Conservation (phyloP, 495 filamentous ascomycete species). For the Xylaria nigripes region DNA sequence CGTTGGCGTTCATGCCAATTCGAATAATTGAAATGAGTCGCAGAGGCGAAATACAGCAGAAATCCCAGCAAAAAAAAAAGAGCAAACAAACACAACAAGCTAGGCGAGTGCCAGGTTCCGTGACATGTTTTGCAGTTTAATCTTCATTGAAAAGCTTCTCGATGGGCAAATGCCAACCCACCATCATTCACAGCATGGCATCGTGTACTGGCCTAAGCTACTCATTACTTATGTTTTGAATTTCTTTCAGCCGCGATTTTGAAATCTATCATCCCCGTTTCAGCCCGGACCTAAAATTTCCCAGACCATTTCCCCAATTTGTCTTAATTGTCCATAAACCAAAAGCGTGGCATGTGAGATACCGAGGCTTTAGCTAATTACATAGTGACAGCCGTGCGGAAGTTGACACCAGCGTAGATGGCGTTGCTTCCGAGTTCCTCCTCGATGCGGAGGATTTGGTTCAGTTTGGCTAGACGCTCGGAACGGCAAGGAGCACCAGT, state of each 20-base stretch:
- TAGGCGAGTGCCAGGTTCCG: too few species aligned
- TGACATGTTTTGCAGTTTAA: too few species aligned
- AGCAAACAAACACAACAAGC: too few species aligned
- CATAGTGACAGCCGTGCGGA: constrained; percentile 81
- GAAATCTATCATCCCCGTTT: constrained; percentile 23
- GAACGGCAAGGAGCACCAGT: constrained; percentile 93
- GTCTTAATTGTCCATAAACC: constrained; percentile 22
- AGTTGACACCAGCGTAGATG: constrained; percentile 82
- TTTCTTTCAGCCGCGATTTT: constrained; percentile 16
- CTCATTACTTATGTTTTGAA: constrained; percentile 7
- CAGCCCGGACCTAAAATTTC: constrained; percentile 20
- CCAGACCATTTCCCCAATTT: constrained; percentile 23
- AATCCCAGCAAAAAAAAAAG: too few species aligned
- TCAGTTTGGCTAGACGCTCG: constrained; percentile 98
- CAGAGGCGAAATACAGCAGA: too few species aligned
- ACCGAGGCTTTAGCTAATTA: constrained; percentile 40
- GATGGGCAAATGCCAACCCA: not conserved
- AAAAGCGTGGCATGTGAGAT: constrained; percentile 8
- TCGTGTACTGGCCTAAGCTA: not conserved
- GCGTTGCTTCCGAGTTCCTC: constrained; percentile 93
- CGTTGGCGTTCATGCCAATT: too few species aligned
- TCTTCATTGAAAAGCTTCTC: not conserved
- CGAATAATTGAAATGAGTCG: too few species aligned
- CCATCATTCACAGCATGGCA: not conserved
- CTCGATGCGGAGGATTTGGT: constrained; percentile 99